Evolutionary conservation across 1,284 basidiomycete genomes (phyloP).

Genomic region (Malassezia obtusa): DNA sequence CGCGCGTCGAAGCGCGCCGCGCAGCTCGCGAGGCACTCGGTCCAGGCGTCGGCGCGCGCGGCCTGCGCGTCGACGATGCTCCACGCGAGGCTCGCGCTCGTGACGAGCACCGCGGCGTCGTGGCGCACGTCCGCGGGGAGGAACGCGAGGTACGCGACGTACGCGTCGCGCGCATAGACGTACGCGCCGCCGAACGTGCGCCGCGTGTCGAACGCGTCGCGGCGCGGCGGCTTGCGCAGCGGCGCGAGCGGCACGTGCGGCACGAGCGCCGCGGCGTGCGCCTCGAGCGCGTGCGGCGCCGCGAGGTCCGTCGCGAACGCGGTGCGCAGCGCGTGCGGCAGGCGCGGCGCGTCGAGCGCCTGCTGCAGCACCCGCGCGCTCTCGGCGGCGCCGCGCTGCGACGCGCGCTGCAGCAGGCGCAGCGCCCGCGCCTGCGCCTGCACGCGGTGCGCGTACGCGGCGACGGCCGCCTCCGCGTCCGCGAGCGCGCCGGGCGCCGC

Average conservation of each 20-base stretch:
- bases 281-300: not conserved
- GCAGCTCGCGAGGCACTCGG: not conserved
- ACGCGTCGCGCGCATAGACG: not conserved
- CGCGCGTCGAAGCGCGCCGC: not conserved
- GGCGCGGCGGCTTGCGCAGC: conserved; percentile 7
- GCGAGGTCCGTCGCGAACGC: not conserved
- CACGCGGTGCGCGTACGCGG: conserved; percentile 56
- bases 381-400: not conserved
- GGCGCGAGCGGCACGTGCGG: not conserved
- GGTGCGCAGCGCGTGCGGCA: not conserved
- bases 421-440: conserved; percentile 66
- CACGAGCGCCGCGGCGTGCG: not conserved
- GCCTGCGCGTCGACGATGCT: conserved; percentile 12
- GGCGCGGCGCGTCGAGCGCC: not conserved
- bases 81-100: conserved; percentile 6
- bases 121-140: not conserved
- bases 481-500: conserved; percentile 25
- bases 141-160: not conserved
- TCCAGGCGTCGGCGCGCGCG: conserved; percentile 10
- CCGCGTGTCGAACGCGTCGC: conserved; percentile 7
- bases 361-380: conserved; percentile 2
- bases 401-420: conserved; percentile 53
- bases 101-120: not conserved
- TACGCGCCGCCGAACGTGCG: conserved; percentile 12
- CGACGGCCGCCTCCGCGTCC: conserved; percentile 37